Percentiles rank a stretch among this genome's conserved stretches.
phyloP scores from a whole-genome alignment of 352 stramenopile species.

The Pythium periplocum region DNA sequence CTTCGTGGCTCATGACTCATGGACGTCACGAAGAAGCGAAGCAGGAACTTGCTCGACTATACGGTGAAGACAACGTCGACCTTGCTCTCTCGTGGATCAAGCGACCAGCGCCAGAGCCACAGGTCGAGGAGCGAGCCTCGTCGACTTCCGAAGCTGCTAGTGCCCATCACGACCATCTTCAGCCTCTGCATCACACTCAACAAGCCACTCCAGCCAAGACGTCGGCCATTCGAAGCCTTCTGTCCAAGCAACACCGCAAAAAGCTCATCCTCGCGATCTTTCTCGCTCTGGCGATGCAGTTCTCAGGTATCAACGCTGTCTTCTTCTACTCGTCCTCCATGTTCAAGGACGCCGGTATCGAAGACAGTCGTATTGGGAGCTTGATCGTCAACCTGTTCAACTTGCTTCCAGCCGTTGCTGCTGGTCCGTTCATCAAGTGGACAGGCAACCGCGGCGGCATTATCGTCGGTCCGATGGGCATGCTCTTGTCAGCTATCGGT shows the following conservation, averaged over 20 bases:
- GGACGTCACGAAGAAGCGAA: too few relatives aligned
- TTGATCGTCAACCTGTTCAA: conserved; percentile 55
- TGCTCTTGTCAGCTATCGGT: conserved; percentile 44
- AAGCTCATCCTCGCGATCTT: conserved; percentile 30
- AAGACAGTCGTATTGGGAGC: conserved; percentile 49
- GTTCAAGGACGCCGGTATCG: conserved; percentile 52
- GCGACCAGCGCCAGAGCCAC: too few relatives aligned
- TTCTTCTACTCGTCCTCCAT: conserved; percentile 68
- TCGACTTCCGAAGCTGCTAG: too few relatives aligned
- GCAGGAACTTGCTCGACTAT: too few relatives aligned
- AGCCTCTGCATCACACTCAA: neutral
- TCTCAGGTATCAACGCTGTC: conserved; percentile 63
- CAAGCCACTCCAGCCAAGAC: neutral
- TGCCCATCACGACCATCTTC: too few relatives aligned
- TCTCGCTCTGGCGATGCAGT: conserved; percentile 36
- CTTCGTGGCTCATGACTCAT: too few relatives aligned
- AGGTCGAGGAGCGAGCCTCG: too few relatives aligned
- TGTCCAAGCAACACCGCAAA: conserved; percentile 13
- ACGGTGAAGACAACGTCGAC: too few relatives aligned
- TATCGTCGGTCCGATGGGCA: conserved; percentile 34
- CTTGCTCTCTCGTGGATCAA: too few relatives aligned
- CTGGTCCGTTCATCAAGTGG: conserved; percentile 25
- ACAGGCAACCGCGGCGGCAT: conserved; percentile 51
- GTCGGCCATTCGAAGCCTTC: neutral
- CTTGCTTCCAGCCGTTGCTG: conserved; percentile 39